Conservation (phyloP, 2,329 filamentous ascomycete genomes). For the Catunica adiposa region DNA sequence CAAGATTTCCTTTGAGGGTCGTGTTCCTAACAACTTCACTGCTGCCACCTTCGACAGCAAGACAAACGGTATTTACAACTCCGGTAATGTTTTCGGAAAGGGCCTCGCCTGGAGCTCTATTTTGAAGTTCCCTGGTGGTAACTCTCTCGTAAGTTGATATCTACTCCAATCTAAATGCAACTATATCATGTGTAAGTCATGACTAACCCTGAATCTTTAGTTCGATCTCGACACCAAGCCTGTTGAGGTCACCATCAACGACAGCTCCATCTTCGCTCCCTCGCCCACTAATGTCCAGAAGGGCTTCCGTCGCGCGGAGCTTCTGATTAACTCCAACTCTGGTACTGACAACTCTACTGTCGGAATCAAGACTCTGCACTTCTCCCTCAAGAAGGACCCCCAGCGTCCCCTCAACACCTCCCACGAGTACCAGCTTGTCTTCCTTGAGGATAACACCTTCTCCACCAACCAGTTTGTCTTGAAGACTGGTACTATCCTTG, state of each 20-base stretch:
- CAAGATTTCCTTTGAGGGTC: slow-evolving; percentile 26
- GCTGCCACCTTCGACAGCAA: slow-evolving; percentile 26
- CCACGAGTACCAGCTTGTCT: slow-evolving; percentile 44
- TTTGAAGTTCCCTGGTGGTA: slow-evolving; percentile 28
- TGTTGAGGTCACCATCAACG: slow-evolving; percentile 38
- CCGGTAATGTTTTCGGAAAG: slow-evolving; percentile 35
- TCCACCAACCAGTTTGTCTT: slow-evolving; percentile 36
- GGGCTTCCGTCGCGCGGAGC: slow-evolving; percentile 44
- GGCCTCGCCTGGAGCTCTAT: slow-evolving; percentile 34
- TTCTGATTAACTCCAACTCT: slow-evolving; percentile 33
- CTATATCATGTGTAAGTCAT: not conserved
- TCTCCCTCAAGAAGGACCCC: slow-evolving; percentile 37
- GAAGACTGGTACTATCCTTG: slow-evolving; percentile 37
- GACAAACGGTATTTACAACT: slow-evolving; percentile 30
- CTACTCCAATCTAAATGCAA: slow-evolving; percentile 7
- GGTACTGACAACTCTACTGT: slow-evolving; percentile 34
- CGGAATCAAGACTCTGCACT: slow-evolving; percentile 46
- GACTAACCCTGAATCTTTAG: slow-evolving; percentile 12
- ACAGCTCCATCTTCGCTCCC: slow-evolving; percentile 42
- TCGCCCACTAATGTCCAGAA: slow-evolving; percentile 31
- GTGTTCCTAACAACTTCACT: slow-evolving; percentile 25
- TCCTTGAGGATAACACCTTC: slow-evolving; percentile 31
- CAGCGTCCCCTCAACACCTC: slow-evolving; percentile 37
- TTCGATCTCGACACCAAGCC: slow-evolving; percentile 31
- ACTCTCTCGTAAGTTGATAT: slow-evolving; percentile 23